Base-by-base conservation (phyloP, 2,329 filamentous ascomycete genomes). In the Aspergillus neoniger region DNA sequence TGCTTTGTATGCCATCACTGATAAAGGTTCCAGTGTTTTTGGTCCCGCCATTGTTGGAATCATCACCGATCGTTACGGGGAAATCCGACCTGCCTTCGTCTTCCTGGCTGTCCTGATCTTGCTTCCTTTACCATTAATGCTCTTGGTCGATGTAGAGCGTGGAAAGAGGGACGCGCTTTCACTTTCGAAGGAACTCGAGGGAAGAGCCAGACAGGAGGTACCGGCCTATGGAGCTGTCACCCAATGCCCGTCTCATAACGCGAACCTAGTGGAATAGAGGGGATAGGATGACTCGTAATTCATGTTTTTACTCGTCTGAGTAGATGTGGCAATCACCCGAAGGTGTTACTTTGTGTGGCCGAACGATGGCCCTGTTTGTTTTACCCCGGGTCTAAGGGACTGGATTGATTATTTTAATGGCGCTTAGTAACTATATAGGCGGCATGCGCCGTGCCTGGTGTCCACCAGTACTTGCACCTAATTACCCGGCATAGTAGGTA, bases 1-100 rank as follows among this genome's bases (percentile, higher is more conserved):
- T 73, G 93, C 94, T 0, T 82, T 99, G 1, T 99, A 98, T 73
- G 95, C 95, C 38, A 97, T 98, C 65, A 98, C 95, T 1, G 95
- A 99, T 75, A 99, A 99, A 76, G 93, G 94, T 1, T 95, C 91
- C 21, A 96, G 91, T 72, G 83, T 98, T 2, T 97, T 99, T 75
- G 95, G 95, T 0, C 95, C 95, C 0, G 90, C 92, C 0, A 94
- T 99, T 72, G 95, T 99, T 0, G 95, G 93, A 1, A 87, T 88
- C 12, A 96, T 99, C 65, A 96, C 95, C 12, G 93, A 98, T 76
- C 86, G 81, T 54, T 89, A 89, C 28, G 91, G 91, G 5, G 88
- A 91, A 67, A 94, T 95, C 60, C 84, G 91, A 52, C 90, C 90
- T 6, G 93, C 94, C 0, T 99, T 99, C 76, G 92, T 90, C 83